Evolutionary conservation across 2,329 filamentous ascomycete species (phyloP).

Genomic region (Simplicillium aogashimaense): DNA sequence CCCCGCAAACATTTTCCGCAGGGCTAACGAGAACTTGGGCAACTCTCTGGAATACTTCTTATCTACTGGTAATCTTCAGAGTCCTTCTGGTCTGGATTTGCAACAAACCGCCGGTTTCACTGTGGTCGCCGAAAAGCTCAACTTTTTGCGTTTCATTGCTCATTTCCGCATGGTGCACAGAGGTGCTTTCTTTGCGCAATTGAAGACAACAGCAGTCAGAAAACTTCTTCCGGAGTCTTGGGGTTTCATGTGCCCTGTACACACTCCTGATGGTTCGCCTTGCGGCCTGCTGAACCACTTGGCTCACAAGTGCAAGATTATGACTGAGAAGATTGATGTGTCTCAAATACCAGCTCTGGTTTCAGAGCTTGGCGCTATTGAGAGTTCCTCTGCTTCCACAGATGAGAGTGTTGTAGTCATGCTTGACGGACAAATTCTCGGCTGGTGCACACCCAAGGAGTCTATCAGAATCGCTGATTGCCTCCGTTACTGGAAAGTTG

Average conservation of each 20-base stretch:
- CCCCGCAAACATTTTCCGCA: conserved; percentile 63
- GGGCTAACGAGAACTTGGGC: conserved; percentile 82
- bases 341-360: conserved; percentile 66
- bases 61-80: conserved; percentile 88
- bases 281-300: conserved; percentile 94
- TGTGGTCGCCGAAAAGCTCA: conserved; percentile 96
- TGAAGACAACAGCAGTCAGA: conserved; percentile 94
- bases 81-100: conserved; percentile 82
- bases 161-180: conserved; percentile 99
- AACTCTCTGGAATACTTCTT: conserved; percentile 88
- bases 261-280: conserved; percentile 91
- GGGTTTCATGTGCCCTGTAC: conserved; percentile 95
- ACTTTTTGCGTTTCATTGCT: conserved; percentile 96
- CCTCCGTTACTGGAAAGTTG: conserved; percentile 90
- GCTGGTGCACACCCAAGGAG: conserved; percentile 81
- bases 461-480: conserved; percentile 76
- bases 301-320: conserved; percentile 86
- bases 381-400: conserved; percentile 65
- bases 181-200: conserved; percentile 95
- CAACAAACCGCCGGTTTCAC: conserved; percentile 94
- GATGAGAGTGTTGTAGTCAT: conserved; percentile 82
- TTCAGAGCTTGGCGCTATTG: conserved; percentile 68
- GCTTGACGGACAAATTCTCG: conserved; percentile 81
- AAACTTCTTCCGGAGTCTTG: conserved; percentile 94
- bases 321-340: conserved; percentile 65